Evolutionary conservation across 345 rosid genomes (phyloP).

Genomic region (Eucalyptus polybractea): DNA sequence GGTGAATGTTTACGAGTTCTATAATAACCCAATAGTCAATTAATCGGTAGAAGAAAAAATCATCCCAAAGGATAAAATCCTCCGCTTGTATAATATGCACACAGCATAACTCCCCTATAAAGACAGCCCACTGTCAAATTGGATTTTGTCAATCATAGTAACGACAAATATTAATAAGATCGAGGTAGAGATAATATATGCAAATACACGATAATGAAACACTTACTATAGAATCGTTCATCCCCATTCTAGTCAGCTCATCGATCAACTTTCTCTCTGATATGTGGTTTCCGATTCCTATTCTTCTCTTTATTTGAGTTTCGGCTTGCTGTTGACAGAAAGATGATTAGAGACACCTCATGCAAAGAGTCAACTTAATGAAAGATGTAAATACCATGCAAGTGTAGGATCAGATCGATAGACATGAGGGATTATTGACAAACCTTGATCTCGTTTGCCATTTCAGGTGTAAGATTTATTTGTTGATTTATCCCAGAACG

Average conservation of each 20-base stretch:
- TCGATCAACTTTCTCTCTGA: constrained; percentile 86
- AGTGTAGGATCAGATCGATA: not conserved
- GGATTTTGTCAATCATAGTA: not conserved
- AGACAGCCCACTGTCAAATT: not conserved
- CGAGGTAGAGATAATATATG: not conserved
- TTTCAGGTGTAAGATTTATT: constrained; percentile 64
- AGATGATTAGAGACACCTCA: not conserved
- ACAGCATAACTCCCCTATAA: not conserved
- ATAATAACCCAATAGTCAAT: not conserved
- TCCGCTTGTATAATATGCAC: not conserved
- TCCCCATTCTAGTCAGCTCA: constrained; percentile 76
- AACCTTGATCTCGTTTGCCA: constrained; percentile 87
- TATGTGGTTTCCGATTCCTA: constrained; percentile 80
- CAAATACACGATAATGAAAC: not conserved
- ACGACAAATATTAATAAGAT: not conserved
- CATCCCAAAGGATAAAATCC: not conserved
- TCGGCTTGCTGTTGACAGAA: constrained; percentile 61
- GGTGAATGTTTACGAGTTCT: not conserved
- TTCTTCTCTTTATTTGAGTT: constrained; percentile 78
- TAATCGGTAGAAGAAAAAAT: not conserved
- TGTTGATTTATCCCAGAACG: constrained; percentile 90
- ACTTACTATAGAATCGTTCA: constrained; percentile 85
- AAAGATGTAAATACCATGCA: not conserved
- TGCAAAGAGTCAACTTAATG: not conserved
- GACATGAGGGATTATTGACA: not conserved